Base-by-base conservation (phyloP, 768 basidiomycete genomes). In the Psilocybe cyanescens region DNA sequence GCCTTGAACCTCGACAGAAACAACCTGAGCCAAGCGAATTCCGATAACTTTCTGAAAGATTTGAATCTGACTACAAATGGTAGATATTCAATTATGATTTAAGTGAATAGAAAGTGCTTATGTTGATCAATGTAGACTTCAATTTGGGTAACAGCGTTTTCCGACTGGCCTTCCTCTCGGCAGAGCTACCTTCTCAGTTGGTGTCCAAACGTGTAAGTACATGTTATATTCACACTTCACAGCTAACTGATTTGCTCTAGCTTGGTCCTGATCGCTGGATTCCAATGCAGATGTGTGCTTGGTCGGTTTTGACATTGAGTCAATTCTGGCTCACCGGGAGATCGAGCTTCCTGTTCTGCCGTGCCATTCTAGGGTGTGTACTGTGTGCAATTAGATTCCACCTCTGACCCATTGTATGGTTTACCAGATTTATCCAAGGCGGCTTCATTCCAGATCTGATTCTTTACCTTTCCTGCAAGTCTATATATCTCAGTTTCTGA, bases 201-300 rank as follows among this genome's bases (percentile, higher is more conserved):
- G 72, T 88, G 45, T 86, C 85, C 1, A 89, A 89, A 70, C 77
- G 81, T 11, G 80, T 87, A 46, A 48, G 78, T 68, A n/a, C 24
- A 19, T 7, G 46, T 12, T 1, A 33, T 29, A 17, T 9, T 2
- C 7, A 30, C 30, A 3, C 28, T 12, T 53, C 1, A 24, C 9
- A 49, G 14, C 9, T 17, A 8, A 53, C 17, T 31, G 37, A 46
- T 7, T 35, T 30, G 11, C 9, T 31, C 14, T 52, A 84, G 82
- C 63, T 86, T 44, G 86, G 87, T 3, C 86, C 86, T 3, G 87
- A 89, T 70, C 79, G 83, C 28, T 88, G 84, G 86, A 86, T 86
- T 70, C 84, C 86, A 4, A 80, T 77, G 1, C 85, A 86, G 68
- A 84, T 86, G 74, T 82, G 80, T 54, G 61, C 79, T 16, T 86